Percentiles rank a stretch among this genome's conserved stretches.
Evolutionary conservation across 257 asterid genomes (phyloP).

Genomic region (Eustoma russellianum): DNA sequence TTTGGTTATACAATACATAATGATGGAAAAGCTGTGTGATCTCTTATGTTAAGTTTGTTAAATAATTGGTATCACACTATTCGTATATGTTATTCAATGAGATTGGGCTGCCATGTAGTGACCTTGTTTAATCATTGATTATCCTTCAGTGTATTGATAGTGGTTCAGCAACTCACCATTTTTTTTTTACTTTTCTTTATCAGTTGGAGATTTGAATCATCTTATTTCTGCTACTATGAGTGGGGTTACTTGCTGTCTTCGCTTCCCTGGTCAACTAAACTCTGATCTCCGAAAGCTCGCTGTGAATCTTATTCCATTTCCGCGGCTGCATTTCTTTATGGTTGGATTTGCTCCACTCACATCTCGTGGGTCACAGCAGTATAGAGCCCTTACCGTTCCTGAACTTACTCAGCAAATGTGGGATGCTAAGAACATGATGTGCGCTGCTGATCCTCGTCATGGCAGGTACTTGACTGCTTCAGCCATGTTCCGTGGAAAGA

Average conservation of each 20-base stretch:
- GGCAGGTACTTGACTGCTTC: slow-evolving; percentile 7
- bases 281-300: slow-evolving; percentile 3
- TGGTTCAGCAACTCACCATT: no score
- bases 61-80: no score
- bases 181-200: background rate
- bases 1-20: no score
- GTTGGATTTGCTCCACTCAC: slow-evolving; percentile 12
- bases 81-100: no score
- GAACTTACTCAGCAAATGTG: slow-evolving; percentile 13
- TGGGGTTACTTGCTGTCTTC: slow-evolving; percentile 6
- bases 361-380: slow-evolving; percentile 11
- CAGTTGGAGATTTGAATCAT: slow-evolving; percentile 10
- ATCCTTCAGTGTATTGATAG: no score
- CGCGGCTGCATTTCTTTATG: slow-evolving; percentile 9
- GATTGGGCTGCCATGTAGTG: no score
- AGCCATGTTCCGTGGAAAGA: slow-evolving; percentile 10
- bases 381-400: background rate
- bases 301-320: slow-evolving; percentile 8
- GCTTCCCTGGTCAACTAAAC: slow-evolving; percentile 11
- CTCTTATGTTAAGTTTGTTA: no score
- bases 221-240: slow-evolving; percentile 11
- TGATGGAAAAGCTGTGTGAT: no score
- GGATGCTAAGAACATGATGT: slow-evolving; percentile 12
- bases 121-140: no score
- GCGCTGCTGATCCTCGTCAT: slow-evolving; percentile 11